These are phyloP conservation scores for Amylostereum areolatum DNA, from an alignment of 1,284 basidiomycete species.

Conservation along the genomic window DNA sequence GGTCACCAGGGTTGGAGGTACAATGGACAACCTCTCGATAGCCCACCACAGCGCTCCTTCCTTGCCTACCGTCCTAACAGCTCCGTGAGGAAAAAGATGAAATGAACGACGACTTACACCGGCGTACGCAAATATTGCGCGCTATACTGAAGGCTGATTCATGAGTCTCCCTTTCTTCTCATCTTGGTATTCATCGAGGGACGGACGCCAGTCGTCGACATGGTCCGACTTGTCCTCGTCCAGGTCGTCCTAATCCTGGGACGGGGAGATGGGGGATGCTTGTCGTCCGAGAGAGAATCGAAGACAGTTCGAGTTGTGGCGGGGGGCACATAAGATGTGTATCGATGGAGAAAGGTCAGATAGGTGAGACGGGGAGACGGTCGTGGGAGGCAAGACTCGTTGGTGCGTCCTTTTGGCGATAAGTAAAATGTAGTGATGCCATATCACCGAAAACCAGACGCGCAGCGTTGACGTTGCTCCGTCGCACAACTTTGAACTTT, in stretches of 20 bases:
- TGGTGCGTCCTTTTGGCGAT: no score
- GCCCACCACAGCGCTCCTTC: no score
- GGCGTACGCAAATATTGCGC: conserved; percentile 90
- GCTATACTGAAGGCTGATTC: conserved; percentile 31
- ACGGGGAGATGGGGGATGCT: conserved; percentile 1
- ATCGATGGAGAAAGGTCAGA: conserved; percentile 36
- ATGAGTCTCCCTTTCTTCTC: conserved; percentile 84
- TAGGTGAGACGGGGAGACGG: conserved; percentile 15
- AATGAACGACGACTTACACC: conserved; percentile 48
- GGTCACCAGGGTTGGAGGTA: no score
- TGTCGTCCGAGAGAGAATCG: conserved; percentile 22
- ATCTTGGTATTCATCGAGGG: conserved; percentile 41
- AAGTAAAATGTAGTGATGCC: no score
- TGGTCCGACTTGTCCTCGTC: conserved; percentile 40
- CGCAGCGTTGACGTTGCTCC: no score
- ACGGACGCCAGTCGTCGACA: conserved; percentile 74
- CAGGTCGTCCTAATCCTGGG: conserved; percentile 18
- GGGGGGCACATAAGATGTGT: conserved; percentile 47
- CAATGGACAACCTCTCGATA: no score
- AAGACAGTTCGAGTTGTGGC: conserved; percentile 28
- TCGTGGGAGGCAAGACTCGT: conserved; percentile 19
- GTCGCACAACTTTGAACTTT: no score
- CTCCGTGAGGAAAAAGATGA: conserved; percentile 3
- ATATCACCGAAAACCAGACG: no score
- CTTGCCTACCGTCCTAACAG: no score